These are phyloP conservation scores for Daldinia bambusicola DNA, from an alignment of 495 filamentous ascomycete genomes.

Conservation along the genomic window DNA sequence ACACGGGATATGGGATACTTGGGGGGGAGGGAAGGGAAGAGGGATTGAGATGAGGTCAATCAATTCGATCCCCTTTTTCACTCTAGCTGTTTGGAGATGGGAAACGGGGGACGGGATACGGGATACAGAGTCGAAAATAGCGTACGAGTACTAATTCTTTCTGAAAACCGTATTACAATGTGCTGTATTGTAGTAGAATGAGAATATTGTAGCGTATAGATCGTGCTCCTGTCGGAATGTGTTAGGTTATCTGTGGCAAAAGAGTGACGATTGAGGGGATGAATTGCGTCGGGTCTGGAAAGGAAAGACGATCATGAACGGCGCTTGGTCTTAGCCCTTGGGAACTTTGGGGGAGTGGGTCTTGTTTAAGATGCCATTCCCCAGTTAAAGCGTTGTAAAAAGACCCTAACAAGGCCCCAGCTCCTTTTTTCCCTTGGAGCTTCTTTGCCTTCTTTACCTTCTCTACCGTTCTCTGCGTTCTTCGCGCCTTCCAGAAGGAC, in stretches of 20 bases:
- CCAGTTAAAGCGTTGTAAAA: conserved; percentile 34
- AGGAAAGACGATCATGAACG: conserved; percentile 30
- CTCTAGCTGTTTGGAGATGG: background rate
- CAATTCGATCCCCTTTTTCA: conserved; percentile 16
- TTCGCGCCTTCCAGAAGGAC: conserved; percentile 49
- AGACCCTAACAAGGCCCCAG: conserved; percentile 22
- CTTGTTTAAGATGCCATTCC: conserved; percentile 31
- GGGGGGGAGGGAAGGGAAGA: conserved; percentile 19
- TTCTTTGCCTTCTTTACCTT: conserved; percentile 42
- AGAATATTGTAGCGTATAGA: background rate
- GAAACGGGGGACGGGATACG: too few species aligned
- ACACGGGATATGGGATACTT: background rate
- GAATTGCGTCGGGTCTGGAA: conserved; percentile 20
- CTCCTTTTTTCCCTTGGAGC: conserved; percentile 35
- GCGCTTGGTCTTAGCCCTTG: conserved; percentile 34
- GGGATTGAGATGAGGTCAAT: conserved; percentile 27
- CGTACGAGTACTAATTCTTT: conserved; percentile 16
- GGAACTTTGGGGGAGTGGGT: conserved; percentile 41
- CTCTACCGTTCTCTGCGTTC: conserved; percentile 36
- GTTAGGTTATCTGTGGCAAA: conserved; percentile 37
- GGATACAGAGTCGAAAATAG: background rate
- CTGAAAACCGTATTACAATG: background rate
- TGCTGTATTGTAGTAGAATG: conserved; percentile 3
- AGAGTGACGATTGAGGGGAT: conserved; percentile 42
- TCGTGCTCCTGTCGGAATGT: background rate